Evolutionary conservation across 208 protist genomes (phyloP).

Genomic region (Porcisia hertigi): DNA sequence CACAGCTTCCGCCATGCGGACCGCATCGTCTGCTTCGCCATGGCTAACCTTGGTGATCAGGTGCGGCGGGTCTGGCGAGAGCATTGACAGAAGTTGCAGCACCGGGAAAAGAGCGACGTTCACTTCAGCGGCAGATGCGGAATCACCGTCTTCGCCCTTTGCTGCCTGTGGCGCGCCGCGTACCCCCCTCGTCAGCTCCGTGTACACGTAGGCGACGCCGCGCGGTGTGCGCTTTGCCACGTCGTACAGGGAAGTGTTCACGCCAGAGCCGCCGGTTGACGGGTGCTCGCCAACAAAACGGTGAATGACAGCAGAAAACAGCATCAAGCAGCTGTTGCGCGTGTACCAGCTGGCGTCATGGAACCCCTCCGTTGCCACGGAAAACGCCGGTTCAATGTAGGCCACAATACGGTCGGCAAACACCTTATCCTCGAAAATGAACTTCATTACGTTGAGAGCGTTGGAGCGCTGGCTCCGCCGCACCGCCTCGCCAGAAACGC

Average conservation of each 20-base stretch:
- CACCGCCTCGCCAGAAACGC: constrained; percentile 28
- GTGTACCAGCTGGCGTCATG: constrained; percentile 84
- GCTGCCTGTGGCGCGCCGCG: constrained; percentile 10
- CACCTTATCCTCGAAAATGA: constrained; percentile 89
- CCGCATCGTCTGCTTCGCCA: constrained; percentile 28
- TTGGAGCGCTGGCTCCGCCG: constrained; percentile 80
- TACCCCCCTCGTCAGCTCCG: constrained; percentile 32
- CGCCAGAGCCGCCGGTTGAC: constrained; percentile 67
- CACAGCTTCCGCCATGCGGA: constrained; percentile 61
- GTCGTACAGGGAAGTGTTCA: constrained; percentile 85
- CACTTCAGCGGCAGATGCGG: constrained; percentile 3
- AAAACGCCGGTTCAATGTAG: constrained; percentile 83
- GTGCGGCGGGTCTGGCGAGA: constrained; percentile 77
- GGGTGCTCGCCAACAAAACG: constrained; percentile 91
- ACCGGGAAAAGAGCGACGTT: constrained; percentile 83
- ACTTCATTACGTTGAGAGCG: constrained; percentile 92
- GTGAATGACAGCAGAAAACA: constrained; percentile 88
- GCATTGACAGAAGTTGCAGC: constrained; percentile 90
- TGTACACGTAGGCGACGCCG: constrained; percentile 62
- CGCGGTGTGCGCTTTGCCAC: constrained; percentile 69
- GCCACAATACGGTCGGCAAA: constrained; percentile 67
- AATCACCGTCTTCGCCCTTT: background rate
- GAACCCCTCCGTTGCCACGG: constrained; percentile 78
- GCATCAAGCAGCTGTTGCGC: constrained; percentile 91
- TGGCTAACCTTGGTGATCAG: constrained; percentile 23